These are phyloP conservation scores for Trichosporon ovoides DNA, from an alignment of 1,284 basidiomycete species.

Conservation along the genomic window DNA sequence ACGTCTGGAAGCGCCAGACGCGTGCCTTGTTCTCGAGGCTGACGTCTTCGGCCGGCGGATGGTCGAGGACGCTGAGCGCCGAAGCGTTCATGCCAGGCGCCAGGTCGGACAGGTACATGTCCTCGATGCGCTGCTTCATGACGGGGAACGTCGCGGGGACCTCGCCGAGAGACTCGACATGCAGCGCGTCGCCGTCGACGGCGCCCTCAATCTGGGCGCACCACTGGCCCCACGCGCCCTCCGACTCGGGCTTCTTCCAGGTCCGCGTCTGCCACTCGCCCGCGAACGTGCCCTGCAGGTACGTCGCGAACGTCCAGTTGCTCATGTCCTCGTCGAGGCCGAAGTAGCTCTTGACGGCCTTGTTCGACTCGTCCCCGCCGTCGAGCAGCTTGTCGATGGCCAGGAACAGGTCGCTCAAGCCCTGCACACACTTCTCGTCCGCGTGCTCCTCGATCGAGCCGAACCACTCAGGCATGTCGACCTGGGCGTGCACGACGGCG, in stretches of 20 bases:
- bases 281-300: background rate
- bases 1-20: conserved; percentile 39
- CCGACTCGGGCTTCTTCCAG: background rate
- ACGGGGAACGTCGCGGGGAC: too few species aligned
- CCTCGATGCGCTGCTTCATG: too few species aligned
- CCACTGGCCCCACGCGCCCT: background rate
- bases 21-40: background rate
- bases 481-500: conserved; percentile 48
- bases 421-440: conserved; percentile 60
- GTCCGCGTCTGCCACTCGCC: background rate
- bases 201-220: background rate
- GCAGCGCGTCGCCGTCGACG: too few species aligned
- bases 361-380: background rate
- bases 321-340: background rate
- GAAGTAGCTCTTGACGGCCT: background rate
- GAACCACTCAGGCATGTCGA: background rate
- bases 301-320: background rate
- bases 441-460: conserved; percentile 76
- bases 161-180: too few species aligned
- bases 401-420: background rate
- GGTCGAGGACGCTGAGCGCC: background rate
- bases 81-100: background rate
- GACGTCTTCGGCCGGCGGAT: background rate
- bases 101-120: background rate
- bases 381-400: background rate